Evolutionary conservation across 352 stramenopile species (phyloP).

Genomic region (Pythium pyrilobum): DNA sequence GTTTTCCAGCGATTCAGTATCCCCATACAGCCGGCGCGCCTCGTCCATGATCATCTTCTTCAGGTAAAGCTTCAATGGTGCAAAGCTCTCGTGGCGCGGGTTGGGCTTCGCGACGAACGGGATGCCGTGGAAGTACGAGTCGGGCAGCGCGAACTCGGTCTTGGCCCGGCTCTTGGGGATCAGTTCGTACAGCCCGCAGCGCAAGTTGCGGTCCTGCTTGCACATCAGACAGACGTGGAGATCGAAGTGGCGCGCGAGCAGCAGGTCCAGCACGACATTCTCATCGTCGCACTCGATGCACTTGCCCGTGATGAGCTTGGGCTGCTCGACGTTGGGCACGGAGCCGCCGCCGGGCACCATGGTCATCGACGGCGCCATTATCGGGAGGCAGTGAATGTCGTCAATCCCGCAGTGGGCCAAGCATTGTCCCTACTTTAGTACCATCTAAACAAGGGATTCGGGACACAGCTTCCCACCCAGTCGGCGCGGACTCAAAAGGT

Average conservation of each 20-base stretch:
- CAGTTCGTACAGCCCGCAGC: constrained; percentile 49
- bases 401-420: too few species aligned
- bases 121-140: constrained; percentile 50
- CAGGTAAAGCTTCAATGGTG: constrained; percentile 60
- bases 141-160: constrained; percentile 50
- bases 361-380: constrained; percentile 20
- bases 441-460: constrained; percentile 15
- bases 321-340: constrained; percentile 2
- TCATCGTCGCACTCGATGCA: constrained; percentile 51
- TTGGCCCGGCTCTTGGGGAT: constrained; percentile 55
- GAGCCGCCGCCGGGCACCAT: not conserved
- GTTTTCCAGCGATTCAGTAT: constrained; percentile 30
- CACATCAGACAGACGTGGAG: constrained; percentile 54
- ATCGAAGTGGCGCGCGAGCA: constrained; percentile 47
- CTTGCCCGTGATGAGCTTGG: constrained; percentile 15
- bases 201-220: constrained; percentile 52
- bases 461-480: constrained; percentile 9
- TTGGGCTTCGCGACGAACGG: constrained; percentile 52
- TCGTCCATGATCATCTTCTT: constrained; percentile 46
- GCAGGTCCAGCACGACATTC: constrained; percentile 37
- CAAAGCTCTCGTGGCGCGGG: constrained; percentile 58
- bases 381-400: too few species aligned
- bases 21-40: constrained; percentile 43
- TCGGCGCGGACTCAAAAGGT: constrained; percentile 2
- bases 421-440: constrained; percentile 10